phyloP scores from a whole-genome alignment of 352 stramenopile species.

The Pythium aphanidermatum region DNA sequence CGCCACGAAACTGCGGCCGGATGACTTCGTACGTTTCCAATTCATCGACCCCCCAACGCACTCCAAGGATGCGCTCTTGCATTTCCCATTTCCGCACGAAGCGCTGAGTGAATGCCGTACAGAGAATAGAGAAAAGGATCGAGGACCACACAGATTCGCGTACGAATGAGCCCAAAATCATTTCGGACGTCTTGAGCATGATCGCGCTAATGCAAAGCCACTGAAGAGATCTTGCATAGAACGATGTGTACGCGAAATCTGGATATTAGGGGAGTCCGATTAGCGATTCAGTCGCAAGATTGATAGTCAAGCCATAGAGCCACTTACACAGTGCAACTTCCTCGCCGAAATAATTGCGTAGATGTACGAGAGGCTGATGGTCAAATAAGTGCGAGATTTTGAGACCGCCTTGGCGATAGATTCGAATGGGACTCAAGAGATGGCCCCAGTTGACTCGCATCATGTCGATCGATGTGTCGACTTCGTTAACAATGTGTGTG shows the following conservation, averaged over 20 bases:
- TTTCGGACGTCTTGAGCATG: conserved; percentile 28
- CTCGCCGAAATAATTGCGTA: conserved; percentile 81
- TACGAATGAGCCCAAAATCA: background rate
- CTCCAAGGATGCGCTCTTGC: conserved; percentile 28
- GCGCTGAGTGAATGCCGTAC: conserved; percentile 34
- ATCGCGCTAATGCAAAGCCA: conserved; percentile 26
- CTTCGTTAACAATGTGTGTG: conserved; percentile 44
- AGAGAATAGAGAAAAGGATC: conserved; percentile 40
- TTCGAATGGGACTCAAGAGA: conserved; percentile 23
- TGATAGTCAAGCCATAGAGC: background rate
- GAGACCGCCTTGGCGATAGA: conserved; percentile 14
- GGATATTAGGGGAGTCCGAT: background rate
- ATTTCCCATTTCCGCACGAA: conserved; percentile 65
- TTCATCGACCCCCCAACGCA: conserved; percentile 43
- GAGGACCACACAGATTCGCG: conserved; percentile 6
- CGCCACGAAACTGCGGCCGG: conserved; percentile 53
- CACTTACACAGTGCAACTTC: conserved; percentile 69
- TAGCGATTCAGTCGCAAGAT: background rate
- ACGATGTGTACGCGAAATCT: conserved; percentile 68
- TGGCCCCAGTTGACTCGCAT: conserved; percentile 47
- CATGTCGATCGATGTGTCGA: conserved; percentile 63
- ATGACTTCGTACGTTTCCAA: conserved; percentile 15
- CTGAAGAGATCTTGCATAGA: conserved; percentile 40
- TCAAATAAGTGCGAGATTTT: conserved; percentile 18
- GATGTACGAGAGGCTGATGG: conserved; percentile 39